Conservation (phyloP, 2,329 filamentous ascomycete species). For the Epichloe festucae region DNA sequence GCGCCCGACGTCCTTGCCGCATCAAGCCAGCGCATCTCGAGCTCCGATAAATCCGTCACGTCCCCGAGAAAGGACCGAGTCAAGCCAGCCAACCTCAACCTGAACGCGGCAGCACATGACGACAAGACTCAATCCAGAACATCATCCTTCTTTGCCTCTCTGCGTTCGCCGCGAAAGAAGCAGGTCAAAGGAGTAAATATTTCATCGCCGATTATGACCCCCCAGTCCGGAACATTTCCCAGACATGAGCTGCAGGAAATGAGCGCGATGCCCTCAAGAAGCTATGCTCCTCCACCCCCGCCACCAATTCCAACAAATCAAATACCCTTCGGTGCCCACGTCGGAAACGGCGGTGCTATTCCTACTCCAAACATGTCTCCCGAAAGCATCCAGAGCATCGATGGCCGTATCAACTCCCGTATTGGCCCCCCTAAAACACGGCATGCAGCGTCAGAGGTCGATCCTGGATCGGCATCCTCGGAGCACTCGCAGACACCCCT, state of each 20-base stretch:
- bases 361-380: conserved; percentile 27
- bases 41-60: conserved; percentile 15
- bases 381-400: conserved; percentile 33
- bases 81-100: conserved; percentile 38
- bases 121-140: conserved; percentile 43
- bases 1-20: conserved; percentile 24
- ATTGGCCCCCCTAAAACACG: conserved; percentile 22
- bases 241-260: conserved; percentile 43
- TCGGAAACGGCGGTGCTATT: conserved; percentile 12
- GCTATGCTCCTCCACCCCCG: conserved; percentile 44
- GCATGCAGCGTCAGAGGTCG: conserved; percentile 26
- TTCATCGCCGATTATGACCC: conserved; percentile 55
- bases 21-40: conserved; percentile 13
- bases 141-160: conserved; percentile 46
- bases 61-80: conserved; percentile 29
- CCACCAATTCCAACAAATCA: conserved; percentile 41
- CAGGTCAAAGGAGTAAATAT: conserved; percentile 41
- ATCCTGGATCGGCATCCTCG: conserved; percentile 39
- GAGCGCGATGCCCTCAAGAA: conserved; percentile 42
- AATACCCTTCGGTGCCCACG: conserved; percentile 21
- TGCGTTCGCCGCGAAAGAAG: conserved; percentile 46
- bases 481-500: conserved; percentile 38
- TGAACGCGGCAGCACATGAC: conserved; percentile 25
- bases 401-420: conserved; percentile 38
- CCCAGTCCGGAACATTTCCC: conserved; percentile 44